Evolutionary conservation across 1,284 basidiomycete genomes (phyloP).

Genomic region (Cryptococcus neoformans): DNA sequence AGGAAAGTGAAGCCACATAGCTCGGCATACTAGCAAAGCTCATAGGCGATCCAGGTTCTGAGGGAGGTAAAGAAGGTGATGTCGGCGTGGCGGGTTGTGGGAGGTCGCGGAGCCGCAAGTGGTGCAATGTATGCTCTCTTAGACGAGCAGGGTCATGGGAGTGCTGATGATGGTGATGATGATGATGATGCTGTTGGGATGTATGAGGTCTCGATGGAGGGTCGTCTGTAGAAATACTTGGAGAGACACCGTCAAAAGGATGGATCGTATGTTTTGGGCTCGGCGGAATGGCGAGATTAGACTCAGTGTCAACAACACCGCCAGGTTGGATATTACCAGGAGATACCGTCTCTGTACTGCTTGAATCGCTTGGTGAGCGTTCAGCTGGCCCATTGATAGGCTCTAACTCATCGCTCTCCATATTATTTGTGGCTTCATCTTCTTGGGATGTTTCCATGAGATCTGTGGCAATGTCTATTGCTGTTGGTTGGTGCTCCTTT

Average conservation of each 20-base stretch:
- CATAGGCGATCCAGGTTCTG: constrained; percentile 32
- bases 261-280: constrained; percentile 17
- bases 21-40: constrained; percentile 21
- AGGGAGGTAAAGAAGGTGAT: constrained; percentile 10
- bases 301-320: too few species aligned
- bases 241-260: constrained; percentile 2
- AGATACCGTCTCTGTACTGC: too few species aligned
- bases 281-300: constrained; percentile 4
- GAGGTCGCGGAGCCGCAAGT: not conserved
- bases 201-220: not conserved
- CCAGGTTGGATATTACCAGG: too few species aligned
- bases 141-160: not conserved
- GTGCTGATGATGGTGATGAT: not conserved
- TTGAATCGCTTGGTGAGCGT: too few species aligned
- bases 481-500: too few species aligned
- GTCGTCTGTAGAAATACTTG: not conserved
- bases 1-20: constrained; percentile 28
- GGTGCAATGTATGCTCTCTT: not conserved
- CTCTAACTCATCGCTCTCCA: not conserved
- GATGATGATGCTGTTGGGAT: not conserved
- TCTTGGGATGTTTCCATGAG: too few species aligned
- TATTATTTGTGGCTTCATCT: not conserved
- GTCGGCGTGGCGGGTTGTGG: not conserved
- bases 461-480: not conserved
- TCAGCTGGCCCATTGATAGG: not conserved